These are phyloP conservation scores for Gastrolobium bilobum DNA, from an alignment of 306 rosid genomes.

Conservation along the genomic window DNA sequence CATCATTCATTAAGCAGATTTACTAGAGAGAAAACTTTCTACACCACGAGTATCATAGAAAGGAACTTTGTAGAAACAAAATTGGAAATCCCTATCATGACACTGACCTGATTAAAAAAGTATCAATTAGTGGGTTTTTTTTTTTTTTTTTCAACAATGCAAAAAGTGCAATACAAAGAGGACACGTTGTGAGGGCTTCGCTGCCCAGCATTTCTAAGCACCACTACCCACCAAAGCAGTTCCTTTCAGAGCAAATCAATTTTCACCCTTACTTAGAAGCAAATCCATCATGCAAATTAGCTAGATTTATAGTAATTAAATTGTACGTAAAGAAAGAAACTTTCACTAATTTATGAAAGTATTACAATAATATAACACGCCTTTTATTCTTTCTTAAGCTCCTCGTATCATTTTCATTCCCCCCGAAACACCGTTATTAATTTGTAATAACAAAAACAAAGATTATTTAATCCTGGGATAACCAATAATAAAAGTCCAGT, in stretches of 20 bases:
- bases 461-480: not conserved
- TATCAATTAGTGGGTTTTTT: constrained; percentile 16
- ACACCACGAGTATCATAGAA: not conserved
- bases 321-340: not conserved
- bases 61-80: constrained; percentile 19
- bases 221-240: constrained; percentile 29
- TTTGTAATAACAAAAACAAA: constrained; percentile 15
- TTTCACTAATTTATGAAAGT: not conserved
- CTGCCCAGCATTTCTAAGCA: not conserved
- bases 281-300: not conserved
- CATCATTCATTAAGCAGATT: not conserved
- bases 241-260: constrained; percentile 1
- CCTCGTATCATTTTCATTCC: not conserved
- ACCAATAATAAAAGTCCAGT: not conserved
- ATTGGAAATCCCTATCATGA: not conserved
- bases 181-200: not conserved
- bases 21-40: not conserved
- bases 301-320: not conserved
- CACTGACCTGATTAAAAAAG: constrained; percentile 19
- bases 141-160: constrained; percentile 4
- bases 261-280: not conserved
- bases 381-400: not conserved
- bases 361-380: no score
- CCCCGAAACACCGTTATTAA: not conserved
- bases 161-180: constrained; percentile 10